Evolutionary conservation across 768 basidiomycete genomes (phyloP).

Genomic region (Tephrocybe sp.): DNA sequence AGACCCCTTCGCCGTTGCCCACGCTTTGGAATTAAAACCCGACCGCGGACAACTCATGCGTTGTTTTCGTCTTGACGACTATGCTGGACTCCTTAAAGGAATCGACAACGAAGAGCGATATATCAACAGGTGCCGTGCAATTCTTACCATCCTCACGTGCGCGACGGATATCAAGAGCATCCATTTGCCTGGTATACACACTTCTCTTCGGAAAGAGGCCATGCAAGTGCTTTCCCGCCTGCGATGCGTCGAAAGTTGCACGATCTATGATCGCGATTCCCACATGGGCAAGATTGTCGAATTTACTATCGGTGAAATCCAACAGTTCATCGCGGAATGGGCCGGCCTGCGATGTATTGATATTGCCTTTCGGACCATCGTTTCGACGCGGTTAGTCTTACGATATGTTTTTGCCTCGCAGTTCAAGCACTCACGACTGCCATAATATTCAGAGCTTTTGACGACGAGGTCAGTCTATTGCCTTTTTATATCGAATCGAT

Average conservation of each 20-base stretch:
- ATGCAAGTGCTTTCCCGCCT: background rate
- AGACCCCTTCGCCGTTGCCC: slow-evolving; percentile 1
- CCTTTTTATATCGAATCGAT: too few species aligned
- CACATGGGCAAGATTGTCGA: slow-evolving; percentile 5
- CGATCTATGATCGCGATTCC: slow-evolving; percentile 5
- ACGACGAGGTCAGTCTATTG: slow-evolving; percentile 4
- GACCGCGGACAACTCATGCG: slow-evolving; percentile 11
- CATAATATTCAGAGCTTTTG: background rate
- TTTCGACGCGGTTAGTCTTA: slow-evolving; percentile 5
- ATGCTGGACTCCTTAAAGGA: background rate
- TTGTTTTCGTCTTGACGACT: slow-evolving; percentile 7
- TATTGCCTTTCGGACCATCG: slow-evolving; percentile 2
- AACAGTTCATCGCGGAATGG: slow-evolving; percentile 7
- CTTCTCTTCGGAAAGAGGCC: slow-evolving; percentile 2
- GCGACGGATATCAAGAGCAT: slow-evolving; percentile 3
- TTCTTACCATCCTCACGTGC: slow-evolving; percentile 9
- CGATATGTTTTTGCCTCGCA: background rate
- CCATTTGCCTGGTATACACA: slow-evolving; percentile 7
- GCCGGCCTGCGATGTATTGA: background rate
- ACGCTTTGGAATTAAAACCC: slow-evolving; percentile 8
- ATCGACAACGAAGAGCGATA: slow-evolving; percentile 6
- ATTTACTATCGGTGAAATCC: slow-evolving; percentile 7
- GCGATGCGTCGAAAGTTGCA: slow-evolving; percentile 3
- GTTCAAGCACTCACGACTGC: background rate
- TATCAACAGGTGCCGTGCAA: background rate